Percentiles rank a stretch among this genome's conserved stretches.
Conservation (phyloP, 2,329 filamentous ascomycete genomes). For the Teratosphaeria pseudoeucalypti region DNA sequence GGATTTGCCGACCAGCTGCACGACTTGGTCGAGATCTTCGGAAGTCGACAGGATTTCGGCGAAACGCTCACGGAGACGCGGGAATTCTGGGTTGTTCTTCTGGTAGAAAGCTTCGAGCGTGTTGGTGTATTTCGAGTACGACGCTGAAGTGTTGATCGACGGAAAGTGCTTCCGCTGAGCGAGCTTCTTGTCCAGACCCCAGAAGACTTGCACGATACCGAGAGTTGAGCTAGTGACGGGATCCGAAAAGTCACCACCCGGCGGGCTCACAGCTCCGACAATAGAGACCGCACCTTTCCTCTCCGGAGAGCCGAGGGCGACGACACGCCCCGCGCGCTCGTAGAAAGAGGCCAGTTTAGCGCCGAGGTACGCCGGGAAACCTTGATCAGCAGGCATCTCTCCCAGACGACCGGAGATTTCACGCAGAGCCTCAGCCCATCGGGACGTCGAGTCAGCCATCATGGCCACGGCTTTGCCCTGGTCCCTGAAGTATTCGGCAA, state of each 20-base stretch:
- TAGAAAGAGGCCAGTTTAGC: slow-evolving; percentile 98
- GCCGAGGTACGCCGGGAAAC: slow-evolving; percentile 95
- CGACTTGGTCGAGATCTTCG: slow-evolving; percentile 95
- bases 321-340: slow-evolving; percentile 86
- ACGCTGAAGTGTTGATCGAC: slow-evolving; percentile 87
- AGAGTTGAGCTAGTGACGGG: slow-evolving; percentile 90
- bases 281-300: slow-evolving; percentile 90
- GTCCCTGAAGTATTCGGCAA: slow-evolving; percentile 94
- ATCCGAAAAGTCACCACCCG: slow-evolving; percentile 98
- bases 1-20: slow-evolving; percentile 95
- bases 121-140: slow-evolving; percentile 92
- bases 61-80: slow-evolving; percentile 81
- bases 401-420: slow-evolving; percentile 96
- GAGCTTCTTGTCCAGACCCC: slow-evolving; percentile 99
- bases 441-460: slow-evolving; percentile 98
- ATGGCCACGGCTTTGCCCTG: slow-evolving; percentile 96
- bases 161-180: slow-evolving; percentile 99
- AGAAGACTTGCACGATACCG: slow-evolving; percentile 97
- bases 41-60: slow-evolving; percentile 87
- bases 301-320: slow-evolving; percentile 77
- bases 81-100: slow-evolving; percentile 89
- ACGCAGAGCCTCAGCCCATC: slow-evolving; percentile 97
- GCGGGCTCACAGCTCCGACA: slow-evolving; percentile 91
- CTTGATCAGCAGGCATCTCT: slow-evolving; percentile 99
- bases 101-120: slow-evolving; percentile 89